Conservation (phyloP, 176 grass and related monocot species). For the Puccinellia tenuiflora region DNA sequence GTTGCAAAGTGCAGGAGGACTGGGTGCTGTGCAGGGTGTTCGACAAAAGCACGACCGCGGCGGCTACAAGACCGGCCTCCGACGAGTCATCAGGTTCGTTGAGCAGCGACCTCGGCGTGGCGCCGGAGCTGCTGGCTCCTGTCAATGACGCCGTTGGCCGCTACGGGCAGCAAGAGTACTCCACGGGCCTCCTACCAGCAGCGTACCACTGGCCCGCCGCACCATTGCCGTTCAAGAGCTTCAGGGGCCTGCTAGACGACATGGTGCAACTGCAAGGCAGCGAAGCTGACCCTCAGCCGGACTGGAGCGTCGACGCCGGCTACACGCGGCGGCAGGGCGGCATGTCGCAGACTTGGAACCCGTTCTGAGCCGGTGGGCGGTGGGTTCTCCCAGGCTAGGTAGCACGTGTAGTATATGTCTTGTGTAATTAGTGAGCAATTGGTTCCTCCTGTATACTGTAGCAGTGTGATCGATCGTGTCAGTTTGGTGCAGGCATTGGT, state of each 20-base stretch:
- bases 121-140: neutral
- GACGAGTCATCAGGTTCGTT: neutral
- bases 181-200: neutral
- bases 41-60: conserved; percentile 27
- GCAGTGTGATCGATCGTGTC: neutral
- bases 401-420: neutral
- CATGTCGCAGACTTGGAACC: conserved; percentile 5
- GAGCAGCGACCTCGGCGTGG: neutral
- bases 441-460: neutral
- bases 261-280: conserved; percentile 3
- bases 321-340: neutral
- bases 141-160: neutral
- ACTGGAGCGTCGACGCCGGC: conserved; percentile 23
- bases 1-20: conserved; percentile 35
- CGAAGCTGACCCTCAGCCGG: neutral
- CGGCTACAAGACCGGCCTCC: neutral
- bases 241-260: conserved; percentile 20
- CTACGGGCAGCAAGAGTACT: neutral
- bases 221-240: neutral
- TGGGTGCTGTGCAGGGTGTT: conserved; percentile 70
- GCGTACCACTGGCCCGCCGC: neutral
- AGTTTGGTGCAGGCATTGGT: neutral
- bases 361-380: neutral
- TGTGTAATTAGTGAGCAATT: neutral
- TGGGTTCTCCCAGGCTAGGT: neutral